These are phyloP conservation scores for Sambucus nigra DNA, from an alignment of 129 eudicot genomes.

Conservation along the genomic window DNA sequence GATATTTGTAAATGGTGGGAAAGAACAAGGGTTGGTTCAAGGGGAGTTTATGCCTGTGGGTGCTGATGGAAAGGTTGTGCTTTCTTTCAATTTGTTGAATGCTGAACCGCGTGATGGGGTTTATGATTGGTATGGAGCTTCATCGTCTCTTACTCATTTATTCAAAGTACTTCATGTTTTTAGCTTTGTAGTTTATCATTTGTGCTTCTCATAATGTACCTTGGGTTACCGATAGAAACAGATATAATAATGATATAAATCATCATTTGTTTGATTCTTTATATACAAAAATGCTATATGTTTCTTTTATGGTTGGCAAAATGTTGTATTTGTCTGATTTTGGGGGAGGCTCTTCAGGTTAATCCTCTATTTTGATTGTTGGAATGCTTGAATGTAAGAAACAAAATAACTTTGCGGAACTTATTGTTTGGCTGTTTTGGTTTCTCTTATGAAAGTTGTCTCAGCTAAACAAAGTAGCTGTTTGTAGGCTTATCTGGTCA, in stretches of 20 bases:
- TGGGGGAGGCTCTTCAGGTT: not conserved
- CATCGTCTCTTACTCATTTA: not conserved
- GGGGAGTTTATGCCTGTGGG: conserved; percentile 98
- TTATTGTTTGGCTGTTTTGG: not conserved
- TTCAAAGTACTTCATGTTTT: not conserved
- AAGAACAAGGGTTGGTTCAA: conserved; percentile 49
- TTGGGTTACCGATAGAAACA: not conserved
- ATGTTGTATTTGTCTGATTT: too few species aligned
- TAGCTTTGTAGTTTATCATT: not conserved
- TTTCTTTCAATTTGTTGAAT: conserved; percentile 88
- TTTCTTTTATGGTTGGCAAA: too few species aligned
- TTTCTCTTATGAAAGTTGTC: not conserved
- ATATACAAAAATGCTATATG: too few species aligned
- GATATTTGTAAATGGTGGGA: conserved; percentile 72
- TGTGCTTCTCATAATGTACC: not conserved
- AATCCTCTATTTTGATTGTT: not conserved
- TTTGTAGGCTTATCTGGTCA: not conserved
- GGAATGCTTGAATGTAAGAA: not conserved
- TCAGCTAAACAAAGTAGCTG: not conserved
- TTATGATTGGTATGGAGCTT: conserved; percentile 65
- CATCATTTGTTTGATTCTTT: too few species aligned
- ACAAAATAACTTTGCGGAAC: not conserved
- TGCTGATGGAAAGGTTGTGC: conserved; percentile 85
- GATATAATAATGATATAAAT: too few species aligned
- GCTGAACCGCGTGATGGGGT: conserved; percentile 87